Percentiles rank a stretch among this genome's conserved stretches.
Conservation (phyloP, 2,329 filamentous ascomycete species). For the Hymenoscyphus fructigenus region DNA sequence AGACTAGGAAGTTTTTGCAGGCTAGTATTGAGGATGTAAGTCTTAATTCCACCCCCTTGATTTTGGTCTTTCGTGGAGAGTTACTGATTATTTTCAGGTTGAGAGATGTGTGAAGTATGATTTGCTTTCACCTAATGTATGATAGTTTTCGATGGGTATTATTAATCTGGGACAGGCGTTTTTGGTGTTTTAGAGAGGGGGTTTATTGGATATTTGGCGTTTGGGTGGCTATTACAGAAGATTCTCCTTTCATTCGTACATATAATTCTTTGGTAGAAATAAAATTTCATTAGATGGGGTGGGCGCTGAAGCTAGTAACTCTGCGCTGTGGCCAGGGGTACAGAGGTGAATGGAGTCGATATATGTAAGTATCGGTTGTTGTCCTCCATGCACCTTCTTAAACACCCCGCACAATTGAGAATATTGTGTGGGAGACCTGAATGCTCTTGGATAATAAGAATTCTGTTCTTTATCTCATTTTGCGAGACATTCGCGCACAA, state of each 20-base stretch:
- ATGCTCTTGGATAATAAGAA: too few relatives aligned
- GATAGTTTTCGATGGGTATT: background rate
- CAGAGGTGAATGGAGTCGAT: background rate
- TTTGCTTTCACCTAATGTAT: slow-evolving; percentile 83
- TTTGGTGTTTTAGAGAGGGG: background rate
- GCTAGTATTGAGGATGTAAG: slow-evolving; percentile 84
- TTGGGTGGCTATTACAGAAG: background rate
- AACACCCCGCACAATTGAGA: background rate
- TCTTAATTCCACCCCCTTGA: slow-evolving; percentile 23
- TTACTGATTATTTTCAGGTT: slow-evolving; percentile 50
- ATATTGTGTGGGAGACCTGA: too few relatives aligned
- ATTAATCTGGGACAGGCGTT: background rate
- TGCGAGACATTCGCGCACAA: too few relatives aligned
- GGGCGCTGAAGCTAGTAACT: background rate
- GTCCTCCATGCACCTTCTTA: background rate
- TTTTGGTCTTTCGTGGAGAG: background rate
- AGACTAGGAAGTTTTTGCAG: slow-evolving; percentile 85
- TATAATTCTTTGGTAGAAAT: background rate
- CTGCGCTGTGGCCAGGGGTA: background rate
- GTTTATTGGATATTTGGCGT: background rate
- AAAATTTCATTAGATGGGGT: background rate
- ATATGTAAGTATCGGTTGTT: background rate
- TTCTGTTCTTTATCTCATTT: too few relatives aligned
- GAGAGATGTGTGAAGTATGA: slow-evolving; percentile 91
- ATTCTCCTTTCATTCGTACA: background rate